These are phyloP conservation scores for Chamaecyparis obtusa DNA, from an alignment of 75 land plant species.

Conservation along the genomic window DNA sequence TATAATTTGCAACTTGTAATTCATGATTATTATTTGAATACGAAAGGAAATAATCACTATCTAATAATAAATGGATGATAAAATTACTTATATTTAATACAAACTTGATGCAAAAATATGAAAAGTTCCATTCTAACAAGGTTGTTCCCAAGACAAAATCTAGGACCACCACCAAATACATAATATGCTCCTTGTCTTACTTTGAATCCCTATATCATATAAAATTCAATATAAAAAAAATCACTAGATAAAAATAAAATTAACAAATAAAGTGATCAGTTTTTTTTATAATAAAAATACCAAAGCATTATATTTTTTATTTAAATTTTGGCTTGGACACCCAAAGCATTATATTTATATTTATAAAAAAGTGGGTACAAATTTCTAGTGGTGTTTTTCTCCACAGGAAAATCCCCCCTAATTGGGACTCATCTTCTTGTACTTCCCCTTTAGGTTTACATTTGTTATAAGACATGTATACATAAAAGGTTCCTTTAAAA, in stretches of 20 bases:
- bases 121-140: neutral
- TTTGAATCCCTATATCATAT: neutral
- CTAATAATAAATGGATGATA: neutral
- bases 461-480: no score
- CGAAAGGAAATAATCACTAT: neutral
- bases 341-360: no score
- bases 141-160: neutral
- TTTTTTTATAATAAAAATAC: no score
- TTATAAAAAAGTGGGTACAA: no score
- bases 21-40: neutral
- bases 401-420: no score
- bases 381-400: no score
- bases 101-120: neutral
- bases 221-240: neutral
- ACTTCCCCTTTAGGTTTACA: no score
- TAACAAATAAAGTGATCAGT: neutral
- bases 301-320: no score
- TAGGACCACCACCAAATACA: constrained; percentile 1
- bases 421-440: no score
- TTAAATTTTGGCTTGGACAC: no score
- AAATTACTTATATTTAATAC: neutral
- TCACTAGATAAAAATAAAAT: neutral
- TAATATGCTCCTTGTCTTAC: neutral
- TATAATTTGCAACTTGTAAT: no score
- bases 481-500: no score